Evolutionary conservation across 306 rosid genomes (phyloP), one percentile per base, ranked within the genome.

Genomic region (Calophaca sinica): DNA sequence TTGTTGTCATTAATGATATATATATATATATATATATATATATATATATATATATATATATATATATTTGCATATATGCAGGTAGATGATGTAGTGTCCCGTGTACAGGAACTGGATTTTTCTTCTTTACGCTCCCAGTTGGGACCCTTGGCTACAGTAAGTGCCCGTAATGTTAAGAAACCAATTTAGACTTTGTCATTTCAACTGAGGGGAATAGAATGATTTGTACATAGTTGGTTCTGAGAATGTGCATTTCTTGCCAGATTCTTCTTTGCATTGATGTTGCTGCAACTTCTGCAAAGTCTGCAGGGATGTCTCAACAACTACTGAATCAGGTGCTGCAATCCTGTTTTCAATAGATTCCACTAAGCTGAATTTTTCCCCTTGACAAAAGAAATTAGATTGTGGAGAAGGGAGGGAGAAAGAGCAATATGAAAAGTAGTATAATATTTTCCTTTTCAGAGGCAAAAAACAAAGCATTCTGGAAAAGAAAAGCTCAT

Each of bases 191-290:
- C 44, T 28, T 73, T 70, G 28, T 73, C 49, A 13, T 73, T 67
- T 77, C 46, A 61, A 26, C 51, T 67, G 60, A 35, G 7, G 49
- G 69, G 32, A 15, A 14, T 51, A 74, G 29, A 49, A 29, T 72
- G 36, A 72, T 60, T 77, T 39, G 57, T 55, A 62, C 50, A 70
- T 79, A 44, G 77, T 81, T 50, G 74, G 70, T 72, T 84, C 76
- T 84, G 82, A 84, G 48, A 76, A 48, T 68, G 63, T 70, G 64
- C 58, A 46, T 87, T 79, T 82, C 73, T 67, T 86, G 79, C 36
- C 84, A 94, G 98, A 91, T 94, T 89, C 98, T 94, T 87, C 98
- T 94, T 74, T 94, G 94, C 78, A 87, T 91, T 64, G 98, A 94
- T 68, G 88, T 88, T 78, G 98, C 98, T 54, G 87, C 96, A 72